Base-by-base conservation (phyloP, 2,329 filamentous ascomycete genomes). In the Pyricularia grisea region DNA sequence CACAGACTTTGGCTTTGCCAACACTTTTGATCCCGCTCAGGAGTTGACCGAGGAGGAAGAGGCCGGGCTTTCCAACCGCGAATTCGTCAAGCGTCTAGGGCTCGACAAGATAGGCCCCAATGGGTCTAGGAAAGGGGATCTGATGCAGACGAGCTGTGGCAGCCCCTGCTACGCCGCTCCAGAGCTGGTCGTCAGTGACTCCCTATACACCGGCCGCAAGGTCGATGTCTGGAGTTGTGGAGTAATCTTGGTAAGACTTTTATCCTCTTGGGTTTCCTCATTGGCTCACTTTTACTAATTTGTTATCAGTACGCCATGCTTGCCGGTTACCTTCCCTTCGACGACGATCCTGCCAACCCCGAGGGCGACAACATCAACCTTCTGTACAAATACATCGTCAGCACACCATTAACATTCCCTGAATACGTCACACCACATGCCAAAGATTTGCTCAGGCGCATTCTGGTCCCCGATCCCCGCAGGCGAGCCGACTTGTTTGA, bases 191-290 rank as follows among this genome's bases (percentile, higher is more conserved):
- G 95, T 99, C 71, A 98, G 93, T 78, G 95, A 99, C 79, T 97
- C 94, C 20, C 82, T 99, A 9, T 99, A 99, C 80, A 99, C 95
- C 1, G 95, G 95, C 65, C 89, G 94, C 68, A 99, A 99, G 80
- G 95, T 99, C 30, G 95, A 99, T 77, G 95, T 99, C 50, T 99
- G 95, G 95, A 98, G 95, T 79, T 99, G 95, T 78, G 95, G 95
- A 80, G 95, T 99, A 58, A 99, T 99, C 76, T 79, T 99, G 85
- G 94, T 97, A 85, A 81, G 92, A 84, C 33, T 71, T 71, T 31
- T 36, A 58, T 61, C 11, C 33, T 50, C 17, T 10, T 25, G 23
- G 36, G 23, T 50, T 36, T 61, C 23, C 12, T 30, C 27, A 42
- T 27, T 42, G 10, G 25, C 23, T 30, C 64, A 28, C 14, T 12